Evolutionary conservation across 1,284 basidiomycete genomes (phyloP), one percentile per base, ranked within the genome.

Genomic region (Cryptococcus deneoformans): DNA sequence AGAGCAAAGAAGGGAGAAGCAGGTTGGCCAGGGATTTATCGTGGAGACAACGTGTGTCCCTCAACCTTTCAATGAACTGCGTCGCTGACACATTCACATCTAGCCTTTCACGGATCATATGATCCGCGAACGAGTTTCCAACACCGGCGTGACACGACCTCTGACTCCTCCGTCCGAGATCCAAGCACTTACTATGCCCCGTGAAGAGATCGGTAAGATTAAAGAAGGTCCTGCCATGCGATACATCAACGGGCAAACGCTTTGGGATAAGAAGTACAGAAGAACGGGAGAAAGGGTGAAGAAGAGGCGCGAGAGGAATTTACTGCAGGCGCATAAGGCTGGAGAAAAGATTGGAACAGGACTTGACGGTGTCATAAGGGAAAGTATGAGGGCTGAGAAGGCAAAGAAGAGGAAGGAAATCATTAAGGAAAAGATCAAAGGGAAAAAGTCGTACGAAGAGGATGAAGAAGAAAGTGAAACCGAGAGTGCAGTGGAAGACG

Each of bases 71-170:
- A 6, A 54, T 39, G 20, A 10, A 29, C 8, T 47, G 8, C 9
- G 20, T 5, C 14, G 24, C 34, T 34, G 34, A 47, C 29, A 29
- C 20, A 24, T 24, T 6, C 37, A 16, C 45, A 36, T 49, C 1
- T 50, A 74, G 65, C 71, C 77, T 0, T 77, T 73, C 60, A 67
- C 70, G 53, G 78, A 80, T 56, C 78, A 81, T 53, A 88, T 89
- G 84, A 90, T 98, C 59, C 84, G 94, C 38, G 93, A 98, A 76
- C 85, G 95, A 10, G 86, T 98, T 20, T 86, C 87, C 16, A 86
- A 87, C 4, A 81, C 82, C 24, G 95, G 95, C 6, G 77, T 85
- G 6, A 81, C 91, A 14, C 85, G 93, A 9, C 83, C 87, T 0
- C 81, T 99, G 62, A 93, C 97, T 69, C 80, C 86, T 0, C 82